Conservation (phyloP, 768 basidiomycete genomes). For the Russula dissimulans region DNA sequence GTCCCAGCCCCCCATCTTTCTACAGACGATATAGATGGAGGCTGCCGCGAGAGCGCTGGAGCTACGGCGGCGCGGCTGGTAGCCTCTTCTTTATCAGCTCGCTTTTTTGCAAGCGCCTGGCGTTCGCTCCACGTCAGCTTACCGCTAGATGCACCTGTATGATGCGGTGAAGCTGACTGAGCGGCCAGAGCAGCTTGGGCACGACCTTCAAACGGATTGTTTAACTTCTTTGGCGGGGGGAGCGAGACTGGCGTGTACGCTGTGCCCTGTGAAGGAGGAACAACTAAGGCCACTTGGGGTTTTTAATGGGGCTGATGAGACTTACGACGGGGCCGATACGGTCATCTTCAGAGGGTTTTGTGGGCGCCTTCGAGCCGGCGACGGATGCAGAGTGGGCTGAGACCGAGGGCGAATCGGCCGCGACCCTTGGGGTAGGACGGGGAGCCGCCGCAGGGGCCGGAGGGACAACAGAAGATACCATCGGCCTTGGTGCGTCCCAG, state of each 20-base stretch:
- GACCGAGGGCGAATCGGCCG: constrained; percentile 20
- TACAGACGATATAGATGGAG: constrained; percentile 7
- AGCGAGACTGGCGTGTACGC: constrained; percentile 84
- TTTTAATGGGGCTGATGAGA: neutral
- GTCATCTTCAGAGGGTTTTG: constrained; percentile 71
- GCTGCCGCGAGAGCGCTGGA: constrained; percentile 12
- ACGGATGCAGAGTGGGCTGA: constrained; percentile 31
- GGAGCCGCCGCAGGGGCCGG: constrained; percentile 26
- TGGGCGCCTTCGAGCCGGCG: constrained; percentile 40
- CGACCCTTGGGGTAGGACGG: constrained; percentile 32
- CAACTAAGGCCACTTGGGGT: too few species aligned
- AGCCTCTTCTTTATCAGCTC: constrained; percentile 68
- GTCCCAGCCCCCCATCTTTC: constrained; percentile 28
- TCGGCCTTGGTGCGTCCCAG: constrained; percentile 48
- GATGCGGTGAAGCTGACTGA: constrained; percentile 21
- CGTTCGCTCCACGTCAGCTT: constrained; percentile 93
- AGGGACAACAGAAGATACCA: constrained; percentile 26
- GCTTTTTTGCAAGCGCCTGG: constrained; percentile 85
- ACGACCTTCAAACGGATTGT: constrained; percentile 64
- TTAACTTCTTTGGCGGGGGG: constrained; percentile 77
- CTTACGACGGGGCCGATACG: constrained; percentile 62
- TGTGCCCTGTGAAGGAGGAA: constrained; percentile 42
- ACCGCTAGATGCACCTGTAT: constrained; percentile 38
- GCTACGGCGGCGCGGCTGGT: constrained; percentile 38
- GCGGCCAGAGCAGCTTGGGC: constrained; percentile 14